A percentile compares a stretch with the other conserved stretches of the same genome.
Conservation (phyloP, 2,329 filamentous ascomycete genomes). For the Ceratocystis albifundus region DNA sequence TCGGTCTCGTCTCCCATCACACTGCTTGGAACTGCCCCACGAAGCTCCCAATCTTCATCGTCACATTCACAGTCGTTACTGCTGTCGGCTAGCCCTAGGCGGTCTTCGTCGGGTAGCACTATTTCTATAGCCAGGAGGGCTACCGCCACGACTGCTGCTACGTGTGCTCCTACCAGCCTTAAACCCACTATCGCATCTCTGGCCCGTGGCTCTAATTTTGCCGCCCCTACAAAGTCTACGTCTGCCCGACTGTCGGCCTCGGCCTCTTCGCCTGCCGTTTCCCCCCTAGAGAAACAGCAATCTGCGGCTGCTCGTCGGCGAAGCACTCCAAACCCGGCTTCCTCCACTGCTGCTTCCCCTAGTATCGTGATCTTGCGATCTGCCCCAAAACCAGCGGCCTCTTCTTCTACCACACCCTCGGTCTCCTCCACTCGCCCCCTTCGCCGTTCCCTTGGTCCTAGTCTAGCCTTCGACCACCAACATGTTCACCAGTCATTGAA, state of each 20-base stretch:
- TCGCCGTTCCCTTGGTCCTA: neutral
- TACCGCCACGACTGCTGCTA: neutral
- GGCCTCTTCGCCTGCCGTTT: neutral
- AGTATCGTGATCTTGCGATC: conserved; percentile 19
- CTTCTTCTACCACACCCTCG: conserved; percentile 4
- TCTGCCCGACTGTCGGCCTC: conserved; percentile 6
- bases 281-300: neutral
- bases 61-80: conserved; percentile 6
- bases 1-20: conserved; percentile 20
- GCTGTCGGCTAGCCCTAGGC: neutral
- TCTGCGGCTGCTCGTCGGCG: neutral
- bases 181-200: conserved; percentile 21
- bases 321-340: neutral
- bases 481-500: conserved; percentile 18
- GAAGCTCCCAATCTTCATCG: neutral
- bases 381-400: conserved; percentile 12
- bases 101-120: conserved; percentile 5
- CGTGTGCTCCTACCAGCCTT: neutral
- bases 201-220: conserved; percentile 18
- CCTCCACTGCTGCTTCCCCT: neutral
- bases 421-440: neutral
- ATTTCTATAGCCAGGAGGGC: neutral
- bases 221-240: conserved; percentile 12
- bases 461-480: conserved; percentile 12
- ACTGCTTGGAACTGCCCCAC: conserved; percentile 3